Conservation (phyloP, 2,329 filamentous ascomycete species). For the Aschersonia sp. region DNA sequence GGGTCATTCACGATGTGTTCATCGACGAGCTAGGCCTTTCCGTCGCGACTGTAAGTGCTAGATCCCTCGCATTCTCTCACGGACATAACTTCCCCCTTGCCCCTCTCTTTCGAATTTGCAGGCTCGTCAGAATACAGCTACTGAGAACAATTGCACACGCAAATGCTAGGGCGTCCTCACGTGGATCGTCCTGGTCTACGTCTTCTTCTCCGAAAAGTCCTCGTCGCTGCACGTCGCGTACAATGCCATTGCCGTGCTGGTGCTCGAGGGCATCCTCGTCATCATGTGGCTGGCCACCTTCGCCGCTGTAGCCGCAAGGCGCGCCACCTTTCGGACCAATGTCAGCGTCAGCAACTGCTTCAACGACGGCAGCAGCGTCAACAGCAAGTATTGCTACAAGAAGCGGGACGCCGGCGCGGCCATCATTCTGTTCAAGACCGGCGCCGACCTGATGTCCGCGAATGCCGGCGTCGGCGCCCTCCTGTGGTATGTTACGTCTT, state of each 20-base stretch:
- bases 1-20: constrained; percentile 24
- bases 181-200: constrained; percentile 27
- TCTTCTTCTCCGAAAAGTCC: constrained; percentile 25
- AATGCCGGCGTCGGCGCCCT: constrained; percentile 29
- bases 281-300: constrained; percentile 33
- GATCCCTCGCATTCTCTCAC: not conserved
- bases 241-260: constrained; percentile 28
- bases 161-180: constrained; percentile 25
- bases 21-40: constrained; percentile 24
- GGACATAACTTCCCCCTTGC: not conserved
- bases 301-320: constrained; percentile 23
- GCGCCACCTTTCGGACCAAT: constrained; percentile 19
- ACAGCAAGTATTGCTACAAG: constrained; percentile 21
- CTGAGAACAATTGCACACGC: too few species aligned
- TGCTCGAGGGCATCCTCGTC: constrained; percentile 26
- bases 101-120: too few species aligned
- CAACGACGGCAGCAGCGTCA: constrained; percentile 23
- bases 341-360: constrained; percentile 16
- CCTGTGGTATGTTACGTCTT: constrained; percentile 18
- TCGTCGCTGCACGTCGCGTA: constrained; percentile 19
- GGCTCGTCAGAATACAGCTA: too few species aligned
- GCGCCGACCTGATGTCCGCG: constrained; percentile 20
- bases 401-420: constrained; percentile 12
- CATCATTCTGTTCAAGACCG: constrained; percentile 18
- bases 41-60: constrained; percentile 22